Conservation (phyloP, 352 stramenopile genomes). For the Blastocystis sp. region DNA sequence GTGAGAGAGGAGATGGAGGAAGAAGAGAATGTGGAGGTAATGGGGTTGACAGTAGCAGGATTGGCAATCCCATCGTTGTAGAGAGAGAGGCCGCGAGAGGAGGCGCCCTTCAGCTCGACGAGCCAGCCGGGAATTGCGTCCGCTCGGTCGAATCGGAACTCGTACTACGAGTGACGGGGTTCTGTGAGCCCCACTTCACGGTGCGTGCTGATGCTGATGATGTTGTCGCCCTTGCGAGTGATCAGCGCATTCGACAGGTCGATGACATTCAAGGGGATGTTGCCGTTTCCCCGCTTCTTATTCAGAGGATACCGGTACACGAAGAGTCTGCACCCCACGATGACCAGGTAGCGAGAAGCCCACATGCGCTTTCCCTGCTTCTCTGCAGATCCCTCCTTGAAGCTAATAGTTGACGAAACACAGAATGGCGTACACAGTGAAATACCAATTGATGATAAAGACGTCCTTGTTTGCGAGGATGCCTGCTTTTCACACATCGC, state of each 20-base stretch:
- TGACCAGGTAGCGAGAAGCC: conserved; percentile 38
- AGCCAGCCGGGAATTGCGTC: conserved; percentile 24
- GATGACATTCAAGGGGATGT: conserved; percentile 60
- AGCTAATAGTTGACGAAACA: too few species aligned
- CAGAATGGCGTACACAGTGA: conserved; percentile 42
- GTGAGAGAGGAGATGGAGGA: neutral
- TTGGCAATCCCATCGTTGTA: neutral
- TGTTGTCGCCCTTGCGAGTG: conserved; percentile 22
- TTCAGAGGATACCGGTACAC: conserved; percentile 52
- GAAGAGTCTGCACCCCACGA: conserved; percentile 48
- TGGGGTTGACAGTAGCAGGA: too few species aligned
- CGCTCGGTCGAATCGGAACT: conserved; percentile 17
- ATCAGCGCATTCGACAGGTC: conserved; percentile 64
- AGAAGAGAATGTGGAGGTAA: too few species aligned
- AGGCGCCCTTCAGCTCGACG: conserved; percentile 29
- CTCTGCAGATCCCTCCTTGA: conserved; percentile 31
- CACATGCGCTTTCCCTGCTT: conserved; percentile 58
- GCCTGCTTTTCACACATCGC: neutral
- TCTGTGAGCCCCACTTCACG: neutral
- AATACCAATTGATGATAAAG: conserved; percentile 63
- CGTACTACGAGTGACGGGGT: conserved; percentile 5
- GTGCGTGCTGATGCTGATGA: conserved; percentile 37
- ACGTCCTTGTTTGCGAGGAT: conserved; percentile 6
- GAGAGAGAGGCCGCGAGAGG: conserved; percentile 23
- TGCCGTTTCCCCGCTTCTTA: conserved; percentile 16